phyloP scores from a whole-genome alignment of 495 filamentous ascomycete genomes.

The Lasiosphaeriaceae sp. region DNA sequence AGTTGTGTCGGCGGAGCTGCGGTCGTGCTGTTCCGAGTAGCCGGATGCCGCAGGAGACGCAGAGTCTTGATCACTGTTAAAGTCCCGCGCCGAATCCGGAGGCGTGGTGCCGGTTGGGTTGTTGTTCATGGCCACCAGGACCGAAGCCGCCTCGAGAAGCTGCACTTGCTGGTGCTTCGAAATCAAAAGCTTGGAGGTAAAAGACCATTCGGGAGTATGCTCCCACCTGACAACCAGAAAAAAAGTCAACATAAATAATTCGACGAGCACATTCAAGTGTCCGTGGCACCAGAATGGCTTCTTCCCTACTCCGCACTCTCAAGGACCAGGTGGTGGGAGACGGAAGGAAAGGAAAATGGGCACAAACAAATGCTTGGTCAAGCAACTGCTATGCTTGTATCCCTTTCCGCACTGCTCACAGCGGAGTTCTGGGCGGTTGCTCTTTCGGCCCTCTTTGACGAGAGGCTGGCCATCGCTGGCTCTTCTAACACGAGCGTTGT shows the following conservation, averaged over 20 bases:
- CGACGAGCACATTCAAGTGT: slow-evolving; percentile 16
- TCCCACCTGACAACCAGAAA: slow-evolving; percentile 80
- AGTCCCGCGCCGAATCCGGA: slow-evolving; percentile 59
- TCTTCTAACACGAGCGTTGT: slow-evolving; percentile 69
- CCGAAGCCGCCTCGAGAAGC: slow-evolving; percentile 90
- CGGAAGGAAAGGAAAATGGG: slow-evolving; percentile 50
- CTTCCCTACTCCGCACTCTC: slow-evolving; percentile 19
- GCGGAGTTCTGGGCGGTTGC: slow-evolving; percentile 75
- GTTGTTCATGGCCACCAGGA: slow-evolving; percentile 88
- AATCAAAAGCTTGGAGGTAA: slow-evolving; percentile 95
- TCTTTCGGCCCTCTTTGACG: slow-evolving; percentile 72
- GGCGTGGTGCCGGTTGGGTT: slow-evolving; percentile 46
- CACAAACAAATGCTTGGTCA: slow-evolving; percentile 99
- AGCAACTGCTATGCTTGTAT: slow-evolving; percentile 99
- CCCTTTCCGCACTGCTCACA: slow-evolving; percentile 99
- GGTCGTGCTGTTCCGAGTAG: slow-evolving; percentile 69
- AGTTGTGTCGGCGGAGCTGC: slow-evolving; percentile 66
- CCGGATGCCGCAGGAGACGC: slow-evolving; percentile 71
- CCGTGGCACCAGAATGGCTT: slow-evolving; percentile 15
- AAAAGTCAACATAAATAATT: slow-evolving; percentile 39
- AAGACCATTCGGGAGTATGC: slow-evolving; percentile 96
- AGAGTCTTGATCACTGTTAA: slow-evolving; percentile 73
- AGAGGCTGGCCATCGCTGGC: slow-evolving; percentile 84
- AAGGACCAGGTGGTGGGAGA: slow-evolving; percentile 35
- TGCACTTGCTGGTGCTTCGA: slow-evolving; percentile 99